Base-by-base conservation (phyloP, 129 eudicot genomes). In the Helianthus tuberosus region DNA sequence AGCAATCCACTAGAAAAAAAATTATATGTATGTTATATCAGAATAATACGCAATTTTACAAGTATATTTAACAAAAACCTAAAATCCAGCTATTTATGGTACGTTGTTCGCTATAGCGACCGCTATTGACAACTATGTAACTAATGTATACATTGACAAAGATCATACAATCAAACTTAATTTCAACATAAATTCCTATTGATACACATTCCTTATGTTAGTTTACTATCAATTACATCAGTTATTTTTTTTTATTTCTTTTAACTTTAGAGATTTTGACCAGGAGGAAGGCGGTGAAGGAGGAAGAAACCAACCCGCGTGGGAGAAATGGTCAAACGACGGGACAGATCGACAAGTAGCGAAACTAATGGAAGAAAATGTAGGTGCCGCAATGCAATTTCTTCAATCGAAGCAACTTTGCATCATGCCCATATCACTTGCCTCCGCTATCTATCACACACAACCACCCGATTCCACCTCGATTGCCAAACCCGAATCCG, bases 241-340 rank as follows among this genome's bases (percentile, higher is more conserved):
- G 4, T 32, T 1, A 29, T 12, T 60, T 32, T 11, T 8, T 17
- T 60, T 2, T 43, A 6, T 43, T 4, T 5, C 5, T 12, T 17
- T 17, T 35, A 60, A 65, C 55, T 41, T 48, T 65, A 16, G n/a
- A 41, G 29, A 5, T 77, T 64, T 77, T 78, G 6, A 36, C 29
- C 77, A 93, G 96, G 96, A 93, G 71, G 97, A 93, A 41, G 85
- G 80, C 1, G 76, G 84, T 65, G 96, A 88, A 79, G 86, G 86
- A 14, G 98, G 97, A 79, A 81, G 87, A 76, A 78, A 83, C 80
- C 96, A 88, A 77, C 93, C 91, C 29, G 93, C 96, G 27, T 90
- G 98, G 98, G 98, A 90, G 81, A 94, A 90, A 83, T 94, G 96
- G 98, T 94, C 98, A 8, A 94, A 86, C 35, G 98, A 94, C 59